Percentiles rank a stretch among this genome's conserved stretches.
Conservation (phyloP, 2,329 filamentous ascomycete species). For the Hansfordia pulvinata region DNA sequence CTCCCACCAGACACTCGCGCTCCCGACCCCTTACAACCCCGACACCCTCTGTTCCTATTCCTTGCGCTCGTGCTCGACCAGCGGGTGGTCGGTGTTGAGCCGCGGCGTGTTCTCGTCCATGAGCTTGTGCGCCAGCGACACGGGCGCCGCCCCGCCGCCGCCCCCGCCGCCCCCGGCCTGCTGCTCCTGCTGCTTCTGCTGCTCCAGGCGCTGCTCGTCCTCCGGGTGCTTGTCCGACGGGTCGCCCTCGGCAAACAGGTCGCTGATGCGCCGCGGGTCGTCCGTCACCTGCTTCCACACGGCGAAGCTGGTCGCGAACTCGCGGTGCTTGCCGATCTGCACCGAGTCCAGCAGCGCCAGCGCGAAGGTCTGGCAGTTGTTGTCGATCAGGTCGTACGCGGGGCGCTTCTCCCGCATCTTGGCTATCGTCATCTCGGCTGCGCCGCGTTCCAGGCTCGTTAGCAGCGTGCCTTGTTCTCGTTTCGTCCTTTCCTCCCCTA, state of each 20-base stretch:
- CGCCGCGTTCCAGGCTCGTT: no score
- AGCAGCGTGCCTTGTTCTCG: no score
- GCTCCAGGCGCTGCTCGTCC: conserved; percentile 14
- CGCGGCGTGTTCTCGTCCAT: conserved; percentile 41
- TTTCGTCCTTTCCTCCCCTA: no score
- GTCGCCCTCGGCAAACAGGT: no score
- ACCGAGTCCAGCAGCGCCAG: conserved; percentile 38
- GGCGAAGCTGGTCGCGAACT: conserved; percentile 38
- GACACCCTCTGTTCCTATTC: no score
- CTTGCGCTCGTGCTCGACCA: no score
- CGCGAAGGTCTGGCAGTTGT: conserved; percentile 47
- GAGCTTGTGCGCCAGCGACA: conserved; percentile 34
- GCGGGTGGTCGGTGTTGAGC: conserved; percentile 29
- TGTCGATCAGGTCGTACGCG: conserved; percentile 43
- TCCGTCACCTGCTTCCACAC: conserved; percentile 38
- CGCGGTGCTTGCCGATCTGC: conserved; percentile 30
- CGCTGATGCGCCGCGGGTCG: conserved; percentile 33
- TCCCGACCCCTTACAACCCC: no score
- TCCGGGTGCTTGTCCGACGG: conserved; percentile 18
- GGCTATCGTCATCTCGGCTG: conserved; percentile 38
- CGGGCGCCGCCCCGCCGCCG: conserved; percentile 19
- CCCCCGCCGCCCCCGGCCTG: no score
- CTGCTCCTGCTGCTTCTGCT: no score
- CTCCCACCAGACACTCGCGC: no score
- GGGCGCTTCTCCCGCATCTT: conserved; percentile 32